Evolutionary conservation across 2,329 filamentous ascomycete genomes (phyloP).

Genomic region (Coniochaeta sp.): DNA sequence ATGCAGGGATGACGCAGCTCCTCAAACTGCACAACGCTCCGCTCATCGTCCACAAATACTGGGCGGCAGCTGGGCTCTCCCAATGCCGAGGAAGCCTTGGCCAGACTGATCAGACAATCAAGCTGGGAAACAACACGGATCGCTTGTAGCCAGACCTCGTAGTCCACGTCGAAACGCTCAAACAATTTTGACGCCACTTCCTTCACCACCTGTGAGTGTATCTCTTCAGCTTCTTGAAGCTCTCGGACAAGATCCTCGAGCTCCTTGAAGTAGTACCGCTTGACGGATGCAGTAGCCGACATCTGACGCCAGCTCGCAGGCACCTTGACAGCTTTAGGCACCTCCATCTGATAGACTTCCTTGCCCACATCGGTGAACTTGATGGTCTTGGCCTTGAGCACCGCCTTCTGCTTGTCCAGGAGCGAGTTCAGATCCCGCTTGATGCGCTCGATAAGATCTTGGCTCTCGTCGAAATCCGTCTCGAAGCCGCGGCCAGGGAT

Average conservation of each 20-base stretch:
- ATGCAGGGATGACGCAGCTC: slow-evolving; percentile 95
- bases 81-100: slow-evolving; percentile 76
- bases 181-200: slow-evolving; percentile 81
- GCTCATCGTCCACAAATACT: slow-evolving; percentile 75
- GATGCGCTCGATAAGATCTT: slow-evolving; percentile 68
- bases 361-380: slow-evolving; percentile 85
- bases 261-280: slow-evolving; percentile 88
- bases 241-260: slow-evolving; percentile 75
- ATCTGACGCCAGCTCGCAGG: slow-evolving; percentile 91
- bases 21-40: slow-evolving; percentile 83
- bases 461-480: slow-evolving; percentile 82
- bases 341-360: slow-evolving; percentile 93
- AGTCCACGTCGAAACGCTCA: slow-evolving; percentile 80
- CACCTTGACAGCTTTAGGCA: slow-evolving; percentile 77
- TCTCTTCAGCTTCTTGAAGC: slow-evolving; percentile 90
- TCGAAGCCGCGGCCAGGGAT: slow-evolving; percentile 85
- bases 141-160: slow-evolving; percentile 79
- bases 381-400: slow-evolving; percentile 67
- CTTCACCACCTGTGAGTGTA: slow-evolving; percentile 82
- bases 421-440: slow-evolving; percentile 65
- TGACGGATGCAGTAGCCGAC: slow-evolving; percentile 85
- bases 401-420: slow-evolving; percentile 62
- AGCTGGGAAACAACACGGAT: slow-evolving; percentile 86
- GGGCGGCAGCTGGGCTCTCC: slow-evolving; percentile 86
- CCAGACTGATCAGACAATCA: slow-evolving; percentile 89